A percentile compares a stretch with the other conserved stretches of the same genome.
Conservation (phyloP, 768 basidiomycete species). For the Omphalotus guepiniiformis region DNA sequence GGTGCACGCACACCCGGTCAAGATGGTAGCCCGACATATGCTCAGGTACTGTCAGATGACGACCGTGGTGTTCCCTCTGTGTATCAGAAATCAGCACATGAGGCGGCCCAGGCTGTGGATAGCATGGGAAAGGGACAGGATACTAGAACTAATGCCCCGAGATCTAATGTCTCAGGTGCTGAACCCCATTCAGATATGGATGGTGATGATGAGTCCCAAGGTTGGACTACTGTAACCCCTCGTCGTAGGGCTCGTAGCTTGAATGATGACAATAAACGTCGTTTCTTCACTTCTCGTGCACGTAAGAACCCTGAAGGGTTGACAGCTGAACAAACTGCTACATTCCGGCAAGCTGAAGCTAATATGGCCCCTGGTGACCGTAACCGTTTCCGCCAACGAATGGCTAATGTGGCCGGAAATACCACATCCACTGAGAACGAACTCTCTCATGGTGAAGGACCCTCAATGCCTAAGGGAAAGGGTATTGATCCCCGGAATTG, state of each 20-base stretch:
- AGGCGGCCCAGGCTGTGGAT: not conserved
- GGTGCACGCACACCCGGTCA: no score
- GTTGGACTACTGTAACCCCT: not conserved
- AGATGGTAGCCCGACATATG: no score
- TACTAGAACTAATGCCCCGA: not conserved
- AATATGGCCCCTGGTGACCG: not conserved
- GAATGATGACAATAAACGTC: not conserved
- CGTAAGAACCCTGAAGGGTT: not conserved
- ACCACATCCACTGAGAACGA: not conserved
- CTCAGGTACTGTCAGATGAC: no score
- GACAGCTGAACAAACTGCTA: not conserved
- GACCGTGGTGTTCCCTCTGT: no score
- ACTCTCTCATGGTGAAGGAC: conserved; percentile 5
- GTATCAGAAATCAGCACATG: no score
- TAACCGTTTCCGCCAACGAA: not conserved
- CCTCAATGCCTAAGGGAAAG: conserved; percentile 19
- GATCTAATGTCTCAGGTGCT: not conserved
- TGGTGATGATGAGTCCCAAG: not conserved
- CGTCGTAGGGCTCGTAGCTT: not conserved
- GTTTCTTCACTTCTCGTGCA: not conserved
- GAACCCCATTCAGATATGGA: not conserved
- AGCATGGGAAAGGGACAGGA: not conserved
- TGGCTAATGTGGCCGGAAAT: not conserved
- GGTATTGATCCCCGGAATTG: conserved; percentile 20
- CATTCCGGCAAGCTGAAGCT: not conserved